Conservation (phyloP, 2,329 filamentous ascomycete genomes). For the Helicocarpus griseus region DNA sequence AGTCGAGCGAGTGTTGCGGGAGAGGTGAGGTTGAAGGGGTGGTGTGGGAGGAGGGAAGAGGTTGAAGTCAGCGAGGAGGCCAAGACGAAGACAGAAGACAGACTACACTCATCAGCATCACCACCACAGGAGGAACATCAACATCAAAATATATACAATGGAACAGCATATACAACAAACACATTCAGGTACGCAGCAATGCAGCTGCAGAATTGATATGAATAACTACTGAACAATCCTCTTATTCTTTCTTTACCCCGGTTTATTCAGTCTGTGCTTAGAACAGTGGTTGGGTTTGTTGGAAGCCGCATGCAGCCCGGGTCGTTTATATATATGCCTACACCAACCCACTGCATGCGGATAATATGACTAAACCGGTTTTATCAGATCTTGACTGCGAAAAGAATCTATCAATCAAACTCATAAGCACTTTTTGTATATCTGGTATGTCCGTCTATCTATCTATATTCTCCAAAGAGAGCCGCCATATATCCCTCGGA, state of each 20-base stretch:
- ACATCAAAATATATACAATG: too few species aligned
- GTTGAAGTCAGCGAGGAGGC: background rate
- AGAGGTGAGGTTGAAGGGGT: background rate
- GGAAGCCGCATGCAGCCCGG: too few species aligned
- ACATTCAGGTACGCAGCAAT: background rate
- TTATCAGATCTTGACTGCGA: too few species aligned
- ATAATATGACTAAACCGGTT: background rate
- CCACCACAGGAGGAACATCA: too few species aligned
- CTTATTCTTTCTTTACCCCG: background rate
- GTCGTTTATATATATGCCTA: background rate
- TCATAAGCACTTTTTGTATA: too few species aligned
- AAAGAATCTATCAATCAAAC: too few species aligned
- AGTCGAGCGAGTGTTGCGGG: too few species aligned
- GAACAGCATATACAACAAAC: background rate
- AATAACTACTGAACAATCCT: conserved; percentile 2
- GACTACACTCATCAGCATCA: background rate
- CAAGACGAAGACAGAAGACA: background rate
- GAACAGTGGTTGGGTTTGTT: too few species aligned
- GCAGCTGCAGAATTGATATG: background rate
- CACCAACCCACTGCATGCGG: background rate
- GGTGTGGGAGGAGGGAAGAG: background rate
- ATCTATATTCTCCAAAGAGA: too few species aligned
- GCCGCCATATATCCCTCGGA: too few species aligned
- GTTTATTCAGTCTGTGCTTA: background rate
- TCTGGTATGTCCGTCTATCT: too few species aligned